phyloP scores from a whole-genome alignment of 805 yeast species.

The Yarrowia sp. region DNA sequence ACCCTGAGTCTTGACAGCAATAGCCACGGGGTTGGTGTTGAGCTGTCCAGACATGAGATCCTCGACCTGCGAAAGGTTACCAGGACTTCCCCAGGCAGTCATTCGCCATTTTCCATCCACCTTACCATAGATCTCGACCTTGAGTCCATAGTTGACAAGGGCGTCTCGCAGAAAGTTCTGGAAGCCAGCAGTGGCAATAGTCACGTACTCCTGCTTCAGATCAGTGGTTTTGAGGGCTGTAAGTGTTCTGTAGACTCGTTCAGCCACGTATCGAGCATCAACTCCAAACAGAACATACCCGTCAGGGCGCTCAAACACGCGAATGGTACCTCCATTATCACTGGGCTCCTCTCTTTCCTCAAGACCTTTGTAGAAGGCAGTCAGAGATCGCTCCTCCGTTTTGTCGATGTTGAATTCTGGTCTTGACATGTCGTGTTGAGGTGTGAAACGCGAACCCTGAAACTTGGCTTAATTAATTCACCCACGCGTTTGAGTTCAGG shows the following conservation, averaged over 20 bases:
- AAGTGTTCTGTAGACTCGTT: slow-evolving; percentile 79
- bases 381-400: slow-evolving; percentile 54
- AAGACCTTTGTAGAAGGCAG: slow-evolving; percentile 45
- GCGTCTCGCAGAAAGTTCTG: slow-evolving; percentile 68
- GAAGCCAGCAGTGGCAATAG: slow-evolving; percentile 79
- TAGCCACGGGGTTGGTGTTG: slow-evolving; percentile 61
- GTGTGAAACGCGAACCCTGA: slow-evolving; percentile 6
- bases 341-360: slow-evolving; percentile 28
- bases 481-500: slow-evolving; percentile 30
- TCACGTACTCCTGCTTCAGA: slow-evolving; percentile 53
- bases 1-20: slow-evolving; percentile 56
- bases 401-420: slow-evolving; percentile 51
- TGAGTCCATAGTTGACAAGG: slow-evolving; percentile 72
- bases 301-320: slow-evolving; percentile 83
- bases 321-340: slow-evolving; percentile 49
- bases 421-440: slow-evolving; percentile 27
- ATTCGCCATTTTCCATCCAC: slow-evolving; percentile 58
- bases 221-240: slow-evolving; percentile 67
- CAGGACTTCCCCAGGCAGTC: slow-evolving; percentile 78
- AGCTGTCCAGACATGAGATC: slow-evolving; percentile 62
- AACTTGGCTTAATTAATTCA: not conserved
- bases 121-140: slow-evolving; percentile 79
- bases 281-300: slow-evolving; percentile 76
- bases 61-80: slow-evolving; percentile 80
- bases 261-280: slow-evolving; percentile 86